A percentile compares a stretch with the other conserved stretches of the same genome.
Evolutionary conservation across 768 basidiomycete genomes (phyloP).

Genomic region (Phlebiopsis flavidoalba): DNA sequence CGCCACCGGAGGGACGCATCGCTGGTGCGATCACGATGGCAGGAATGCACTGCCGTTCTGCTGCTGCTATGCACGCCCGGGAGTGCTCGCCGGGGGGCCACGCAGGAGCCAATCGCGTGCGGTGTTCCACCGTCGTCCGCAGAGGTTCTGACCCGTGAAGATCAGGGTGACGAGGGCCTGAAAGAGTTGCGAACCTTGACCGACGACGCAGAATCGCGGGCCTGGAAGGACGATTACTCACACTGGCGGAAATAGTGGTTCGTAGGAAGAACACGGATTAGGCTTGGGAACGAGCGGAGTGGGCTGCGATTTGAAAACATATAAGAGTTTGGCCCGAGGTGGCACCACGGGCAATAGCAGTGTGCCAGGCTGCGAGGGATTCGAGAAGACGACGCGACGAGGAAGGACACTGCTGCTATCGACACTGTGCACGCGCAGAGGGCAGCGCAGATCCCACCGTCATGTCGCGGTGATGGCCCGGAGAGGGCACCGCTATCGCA

Average conservation of each 20-base stretch:
- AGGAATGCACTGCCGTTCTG: neutral
- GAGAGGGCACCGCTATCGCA: neutral
- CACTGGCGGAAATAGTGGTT: neutral
- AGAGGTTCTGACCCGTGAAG: neutral
- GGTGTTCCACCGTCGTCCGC: neutral
- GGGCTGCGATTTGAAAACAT: neutral
- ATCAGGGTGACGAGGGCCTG: neutral
- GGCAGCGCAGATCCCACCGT: neutral
- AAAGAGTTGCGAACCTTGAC: neutral
- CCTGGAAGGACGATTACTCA: neutral
- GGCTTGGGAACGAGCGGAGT: neutral
- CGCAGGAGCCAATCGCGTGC: neutral
- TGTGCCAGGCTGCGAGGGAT: neutral
- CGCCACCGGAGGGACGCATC: neutral
- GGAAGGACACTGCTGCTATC: neutral
- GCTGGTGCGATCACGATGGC: no score
- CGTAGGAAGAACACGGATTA: neutral
- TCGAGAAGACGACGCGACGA: neutral
- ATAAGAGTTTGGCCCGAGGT: constrained; percentile 3
- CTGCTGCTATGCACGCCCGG: no score
- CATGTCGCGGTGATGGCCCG: constrained; percentile 1
- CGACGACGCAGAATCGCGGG: neutral
- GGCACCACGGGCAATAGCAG: neutral
- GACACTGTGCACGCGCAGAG: no score
- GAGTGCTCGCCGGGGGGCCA: no score